These are phyloP conservation scores for Salix udensis DNA, from an alignment of 345 rosid species.

Conservation along the genomic window DNA sequence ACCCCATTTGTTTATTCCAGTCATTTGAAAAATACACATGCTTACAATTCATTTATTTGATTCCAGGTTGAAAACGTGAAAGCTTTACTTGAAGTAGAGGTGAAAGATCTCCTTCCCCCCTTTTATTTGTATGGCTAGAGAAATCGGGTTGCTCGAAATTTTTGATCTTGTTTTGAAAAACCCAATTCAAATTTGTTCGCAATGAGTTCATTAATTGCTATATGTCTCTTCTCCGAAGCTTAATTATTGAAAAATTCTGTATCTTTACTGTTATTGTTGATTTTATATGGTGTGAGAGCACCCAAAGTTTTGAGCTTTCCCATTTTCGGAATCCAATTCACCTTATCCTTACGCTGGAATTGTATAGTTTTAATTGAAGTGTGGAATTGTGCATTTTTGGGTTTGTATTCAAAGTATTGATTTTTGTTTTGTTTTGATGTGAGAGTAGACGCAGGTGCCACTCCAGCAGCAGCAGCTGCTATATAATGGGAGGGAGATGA, in stretches of 20 bases:
- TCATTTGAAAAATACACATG: background rate
- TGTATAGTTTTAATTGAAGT: background rate
- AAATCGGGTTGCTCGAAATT: background rate
- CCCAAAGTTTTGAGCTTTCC: background rate
- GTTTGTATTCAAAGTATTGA: background rate
- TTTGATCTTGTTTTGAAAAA: background rate
- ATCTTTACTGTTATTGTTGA: background rate
- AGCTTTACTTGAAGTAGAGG: constrained; percentile 98
- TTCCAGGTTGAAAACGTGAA: constrained; percentile 88
- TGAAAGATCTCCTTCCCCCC: constrained; percentile 19
- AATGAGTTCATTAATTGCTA: background rate
- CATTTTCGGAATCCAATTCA: background rate
- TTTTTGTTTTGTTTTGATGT: constrained; percentile 3
- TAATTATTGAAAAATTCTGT: background rate
- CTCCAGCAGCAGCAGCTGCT: constrained; percentile 88
- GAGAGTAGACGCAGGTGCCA: constrained; percentile 69
- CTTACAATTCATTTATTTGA: background rate
- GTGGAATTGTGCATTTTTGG: background rate
- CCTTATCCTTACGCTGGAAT: background rate
- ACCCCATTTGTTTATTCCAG: constrained; percentile 24
- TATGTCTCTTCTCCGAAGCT: background rate
- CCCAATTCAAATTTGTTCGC: background rate
- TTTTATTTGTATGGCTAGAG: background rate
- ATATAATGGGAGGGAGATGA: constrained; percentile 76
- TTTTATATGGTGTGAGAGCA: background rate